phyloP scores from a whole-genome alignment of 78 protist genomes.

The Isochrysis galbana region DNA sequence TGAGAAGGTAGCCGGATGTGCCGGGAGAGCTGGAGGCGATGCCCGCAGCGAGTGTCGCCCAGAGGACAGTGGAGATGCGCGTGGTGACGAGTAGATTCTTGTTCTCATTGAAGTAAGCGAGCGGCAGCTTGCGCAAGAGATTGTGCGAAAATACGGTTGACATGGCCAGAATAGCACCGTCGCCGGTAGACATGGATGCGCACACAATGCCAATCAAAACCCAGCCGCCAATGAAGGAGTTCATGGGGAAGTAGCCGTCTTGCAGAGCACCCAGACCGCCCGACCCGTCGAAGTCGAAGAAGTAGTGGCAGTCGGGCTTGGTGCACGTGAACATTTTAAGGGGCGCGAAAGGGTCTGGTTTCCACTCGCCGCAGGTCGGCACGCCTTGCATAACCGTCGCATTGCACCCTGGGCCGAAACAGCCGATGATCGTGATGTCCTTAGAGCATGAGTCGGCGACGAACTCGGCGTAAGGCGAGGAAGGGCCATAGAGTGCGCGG shows the following conservation, averaged over 20 bases:
- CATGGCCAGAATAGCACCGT: constrained; percentile 16
- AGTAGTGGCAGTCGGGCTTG: neutral
- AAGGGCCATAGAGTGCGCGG: constrained; percentile 26
- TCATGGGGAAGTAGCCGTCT: neutral
- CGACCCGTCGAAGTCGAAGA: neutral
- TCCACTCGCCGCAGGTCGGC: constrained; percentile 31
- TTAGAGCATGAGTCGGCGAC: constrained; percentile 14
- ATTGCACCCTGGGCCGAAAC: neutral
- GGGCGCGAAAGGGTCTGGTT: constrained; percentile 21
- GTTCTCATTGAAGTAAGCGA: neutral
- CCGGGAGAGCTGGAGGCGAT: neutral
- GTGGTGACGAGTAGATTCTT: neutral
- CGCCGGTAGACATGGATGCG: constrained; percentile 29
- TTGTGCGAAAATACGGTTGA: neutral
- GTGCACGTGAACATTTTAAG: neutral
- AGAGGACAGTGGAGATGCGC: neutral
- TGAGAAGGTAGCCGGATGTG: constrained; percentile 4
- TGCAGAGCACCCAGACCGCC: neutral
- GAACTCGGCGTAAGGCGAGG: neutral
- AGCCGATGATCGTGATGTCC: neutral
- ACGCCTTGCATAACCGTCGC: neutral
- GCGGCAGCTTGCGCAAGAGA: neutral
- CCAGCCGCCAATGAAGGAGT: constrained; percentile 19
- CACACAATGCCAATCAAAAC: neutral
- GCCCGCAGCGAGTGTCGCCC: neutral